Conservation (phyloP, 1,139 yeast species). For the Yamadazyma jaroonii region DNA sequence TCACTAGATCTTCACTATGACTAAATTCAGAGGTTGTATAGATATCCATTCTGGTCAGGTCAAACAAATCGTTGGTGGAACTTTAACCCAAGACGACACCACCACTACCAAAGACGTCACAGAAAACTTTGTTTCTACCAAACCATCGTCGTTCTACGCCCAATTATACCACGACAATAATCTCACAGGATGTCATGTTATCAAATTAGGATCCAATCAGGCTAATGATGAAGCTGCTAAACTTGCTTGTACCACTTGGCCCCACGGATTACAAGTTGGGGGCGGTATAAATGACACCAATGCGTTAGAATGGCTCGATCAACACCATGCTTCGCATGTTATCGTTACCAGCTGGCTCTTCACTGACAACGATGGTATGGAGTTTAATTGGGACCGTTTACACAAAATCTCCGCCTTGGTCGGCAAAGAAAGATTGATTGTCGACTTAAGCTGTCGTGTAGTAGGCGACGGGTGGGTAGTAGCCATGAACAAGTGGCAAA, state of each 20-base stretch:
- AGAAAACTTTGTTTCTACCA: conserved; percentile 79
- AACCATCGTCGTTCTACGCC: conserved; percentile 77
- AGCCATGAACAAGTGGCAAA: conserved; percentile 97
- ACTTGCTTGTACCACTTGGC: conserved; percentile 76
- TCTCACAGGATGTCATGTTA: conserved; percentile 83
- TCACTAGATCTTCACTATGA: conserved; percentile 48
- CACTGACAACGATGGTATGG: conserved; percentile 44
- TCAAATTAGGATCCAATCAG: conserved; percentile 74
- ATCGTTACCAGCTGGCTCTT: conserved; percentile 93
- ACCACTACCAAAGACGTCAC: conserved; percentile 19
- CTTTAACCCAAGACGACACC: conserved; percentile 57
- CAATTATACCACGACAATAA: conserved; percentile 57
- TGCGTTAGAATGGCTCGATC: conserved; percentile 70
- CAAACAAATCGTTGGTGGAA: conserved; percentile 95
- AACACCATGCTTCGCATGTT: conserved; percentile 68
- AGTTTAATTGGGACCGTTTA: conserved; percentile 57
- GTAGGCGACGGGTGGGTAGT: conserved; percentile 68
- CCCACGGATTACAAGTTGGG: conserved; percentile 74
- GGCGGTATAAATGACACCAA: conserved; percentile 83
- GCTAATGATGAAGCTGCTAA: conserved; percentile 82
- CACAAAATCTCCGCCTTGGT: conserved; percentile 44
- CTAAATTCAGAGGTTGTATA: conserved; percentile 88
- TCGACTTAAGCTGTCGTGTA: conserved; percentile 83
- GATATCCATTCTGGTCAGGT: conserved; percentile 94
- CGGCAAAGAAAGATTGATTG: conserved; percentile 71